Base-by-base conservation (phyloP, 371 early-diverging fungal species). In the Amoeboaphelidium protococcarum region DNA sequence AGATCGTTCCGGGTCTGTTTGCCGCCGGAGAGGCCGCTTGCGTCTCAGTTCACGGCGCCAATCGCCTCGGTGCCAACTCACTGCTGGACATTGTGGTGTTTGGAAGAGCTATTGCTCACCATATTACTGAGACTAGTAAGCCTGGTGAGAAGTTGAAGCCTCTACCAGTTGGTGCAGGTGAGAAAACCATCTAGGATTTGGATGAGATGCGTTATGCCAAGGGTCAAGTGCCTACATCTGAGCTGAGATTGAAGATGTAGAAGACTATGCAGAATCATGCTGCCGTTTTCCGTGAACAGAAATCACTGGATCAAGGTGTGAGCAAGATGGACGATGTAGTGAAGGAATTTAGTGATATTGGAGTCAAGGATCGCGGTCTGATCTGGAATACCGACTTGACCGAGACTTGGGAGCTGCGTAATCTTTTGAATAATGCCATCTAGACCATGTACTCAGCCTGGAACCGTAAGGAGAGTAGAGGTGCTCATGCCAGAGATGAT, bases 401-500 rank as follows among this genome's bases (percentile, higher is more conserved):
- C 47, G 95, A 94, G 66, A 82, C 91, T 26, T 73, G 88, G 26
- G 95, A 94, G 63, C 73, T 94, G 52, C 91, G 88, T 63, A 94
- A 94, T 71, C 66, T 92, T 64, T 74, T 94, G 67, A 86, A 89
- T 42, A 82, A 82, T 62, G 95, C 95, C 31, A 68, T 78, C 41
- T 92, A 94, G 65, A 90, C 95, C 53, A 88, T 94, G 80, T 72
- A 82, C 67, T 76, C 90, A 59, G 95, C 95, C 46, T 74, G 74
- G 22, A 82, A 80, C 41, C 82, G 95, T 58, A 89, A 87, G 66
- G 95, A 94, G 68, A 82, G 83, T 19, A 85, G 95, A 50, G 95
- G 95, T 58, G 94, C 94, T 47, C 95, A 94, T 63, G 87, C 92
- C 26, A 87, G 92, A 62, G 91, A 90, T 60, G 94, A 90, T 65